phyloP scores from a whole-genome alignment of 2,329 filamentous ascomycete genomes.

The Magnaporthiopsis rhizophila region DNA sequence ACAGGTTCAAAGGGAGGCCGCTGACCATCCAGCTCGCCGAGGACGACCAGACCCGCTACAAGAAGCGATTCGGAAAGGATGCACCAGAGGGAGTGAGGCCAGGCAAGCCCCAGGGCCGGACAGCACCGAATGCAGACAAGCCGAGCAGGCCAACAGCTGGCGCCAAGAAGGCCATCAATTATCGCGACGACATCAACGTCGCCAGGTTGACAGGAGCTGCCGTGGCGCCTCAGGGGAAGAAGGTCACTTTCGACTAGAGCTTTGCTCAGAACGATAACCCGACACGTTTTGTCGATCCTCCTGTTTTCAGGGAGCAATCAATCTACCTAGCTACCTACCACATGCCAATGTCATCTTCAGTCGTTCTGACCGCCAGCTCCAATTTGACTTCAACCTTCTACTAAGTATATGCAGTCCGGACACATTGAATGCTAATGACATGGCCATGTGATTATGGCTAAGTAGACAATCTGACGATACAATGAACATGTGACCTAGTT shows the following conservation, averaged over 20 bases:
- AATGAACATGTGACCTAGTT: background rate
- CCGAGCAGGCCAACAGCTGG: constrained; percentile 11
- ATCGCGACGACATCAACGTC: constrained; percentile 37
- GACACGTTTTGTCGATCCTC: too few species aligned
- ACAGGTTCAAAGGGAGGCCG: constrained; percentile 69
- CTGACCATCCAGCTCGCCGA: constrained; percentile 91
- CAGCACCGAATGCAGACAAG: constrained; percentile 1
- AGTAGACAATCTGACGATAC: background rate
- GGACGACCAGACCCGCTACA: constrained; percentile 80
- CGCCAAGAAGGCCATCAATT: constrained; percentile 22
- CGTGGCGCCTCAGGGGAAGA: constrained; percentile 70
- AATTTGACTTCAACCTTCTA: background rate
- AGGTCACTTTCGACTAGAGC: constrained; percentile 66
- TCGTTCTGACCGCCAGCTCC: too few species aligned
- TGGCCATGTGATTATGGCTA: background rate
- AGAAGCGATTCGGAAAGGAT: constrained; percentile 85
- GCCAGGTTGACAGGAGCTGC: constrained; percentile 71
- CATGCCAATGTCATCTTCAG: too few species aligned
- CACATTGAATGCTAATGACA: too few species aligned
- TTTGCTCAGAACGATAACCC: too few species aligned
- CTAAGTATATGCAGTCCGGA: background rate
- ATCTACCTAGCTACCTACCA: too few species aligned
- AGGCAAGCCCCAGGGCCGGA: constrained; percentile 17
- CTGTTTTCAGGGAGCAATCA: too few species aligned
- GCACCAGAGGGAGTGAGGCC: constrained; percentile 32